Conservation (phyloP, 495 filamentous ascomycete species). For the Talaromyces liani region DNA sequence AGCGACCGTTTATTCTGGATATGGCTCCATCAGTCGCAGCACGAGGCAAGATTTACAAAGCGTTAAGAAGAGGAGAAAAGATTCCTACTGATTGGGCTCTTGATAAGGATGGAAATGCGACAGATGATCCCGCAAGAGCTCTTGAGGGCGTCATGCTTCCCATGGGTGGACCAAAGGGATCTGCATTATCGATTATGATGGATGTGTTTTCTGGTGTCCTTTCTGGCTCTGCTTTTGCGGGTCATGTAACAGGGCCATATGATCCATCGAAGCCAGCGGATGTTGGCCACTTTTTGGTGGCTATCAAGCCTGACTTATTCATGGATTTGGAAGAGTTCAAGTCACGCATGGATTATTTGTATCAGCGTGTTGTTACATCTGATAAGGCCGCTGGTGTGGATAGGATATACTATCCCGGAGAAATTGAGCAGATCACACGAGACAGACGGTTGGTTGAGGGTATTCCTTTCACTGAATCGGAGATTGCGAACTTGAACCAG, state of each 20-base stretch:
- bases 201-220: conserved; percentile 76
- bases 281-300: conserved; percentile 70
- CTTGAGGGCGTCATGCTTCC: conserved; percentile 65
- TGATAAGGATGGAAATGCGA: conserved; percentile 59
- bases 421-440: conserved; percentile 60
- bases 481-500: conserved; percentile 58
- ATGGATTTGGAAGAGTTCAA: conserved; percentile 63
- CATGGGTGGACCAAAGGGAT: conserved; percentile 74
- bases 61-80: conserved; percentile 59
- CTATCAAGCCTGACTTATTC: conserved; percentile 71
- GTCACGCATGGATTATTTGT: conserved; percentile 61
- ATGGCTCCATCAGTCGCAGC: conserved; percentile 73
- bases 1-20: conserved; percentile 60
- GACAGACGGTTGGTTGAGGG: conserved; percentile 48
- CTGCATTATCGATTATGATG: conserved; percentile 71
- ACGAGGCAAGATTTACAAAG: conserved; percentile 71
- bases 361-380: conserved; percentile 52
- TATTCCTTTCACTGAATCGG: conserved; percentile 58
- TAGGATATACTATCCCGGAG: conserved; percentile 70
- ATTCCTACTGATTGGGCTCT: conserved; percentile 71
- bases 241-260: conserved; percentile 64
- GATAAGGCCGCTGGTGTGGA: conserved; percentile 67
- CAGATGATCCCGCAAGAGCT: conserved; percentile 58
- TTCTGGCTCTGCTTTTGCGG: conserved; percentile 63
- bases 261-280: conserved; percentile 59